phyloP scores from a whole-genome alignment of 805 yeast genomes.

The Naumovozyma castellii region DNA sequence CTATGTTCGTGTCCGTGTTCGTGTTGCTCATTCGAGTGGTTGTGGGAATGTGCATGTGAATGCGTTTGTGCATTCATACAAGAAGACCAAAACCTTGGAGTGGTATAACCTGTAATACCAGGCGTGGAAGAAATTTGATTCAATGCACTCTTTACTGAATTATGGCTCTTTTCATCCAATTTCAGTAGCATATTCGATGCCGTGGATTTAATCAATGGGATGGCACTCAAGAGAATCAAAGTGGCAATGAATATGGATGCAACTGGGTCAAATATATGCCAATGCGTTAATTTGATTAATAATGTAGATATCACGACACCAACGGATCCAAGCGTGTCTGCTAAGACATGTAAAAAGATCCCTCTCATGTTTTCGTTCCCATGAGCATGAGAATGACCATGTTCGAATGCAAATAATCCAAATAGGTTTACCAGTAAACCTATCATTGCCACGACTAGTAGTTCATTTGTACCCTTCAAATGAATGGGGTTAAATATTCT shows the following conservation, averaged over 20 bases:
- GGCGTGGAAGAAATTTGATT: conserved; percentile 59
- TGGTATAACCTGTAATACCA: conserved; percentile 77
- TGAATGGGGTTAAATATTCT: conserved; percentile 70
- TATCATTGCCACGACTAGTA: conserved; percentile 70
- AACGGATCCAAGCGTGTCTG: conserved; percentile 93
- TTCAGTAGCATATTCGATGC: conserved; percentile 62
- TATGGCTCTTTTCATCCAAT: conserved; percentile 51
- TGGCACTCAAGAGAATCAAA: conserved; percentile 68
- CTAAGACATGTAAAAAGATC: conserved; percentile 83
- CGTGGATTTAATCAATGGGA: conserved; percentile 77
- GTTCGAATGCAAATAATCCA: conserved; percentile 91
- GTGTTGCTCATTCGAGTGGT: conserved; percentile 12
- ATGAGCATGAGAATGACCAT: conserved; percentile 39
- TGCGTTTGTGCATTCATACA: conserved; percentile 21
- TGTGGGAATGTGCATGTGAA: conserved; percentile 23
- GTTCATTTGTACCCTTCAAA: conserved; percentile 71
- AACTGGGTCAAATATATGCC: conserved; percentile 80
- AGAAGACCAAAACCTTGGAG: conserved; percentile 87
- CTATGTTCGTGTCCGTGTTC: conserved; percentile 11
- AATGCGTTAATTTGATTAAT: conserved; percentile 55
- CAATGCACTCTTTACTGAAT: conserved; percentile 50
- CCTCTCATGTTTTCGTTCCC: conserved; percentile 80
- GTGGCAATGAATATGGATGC: conserved; percentile 83
- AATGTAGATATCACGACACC: conserved; percentile 92
- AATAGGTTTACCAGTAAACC: conserved; percentile 85